Percentiles rank a stretch among this genome's conserved stretches.
These are phyloP conservation scores for Zygotorulaspora sp. DNA, from an alignment of 805 yeast species.

Conservation along the genomic window DNA sequence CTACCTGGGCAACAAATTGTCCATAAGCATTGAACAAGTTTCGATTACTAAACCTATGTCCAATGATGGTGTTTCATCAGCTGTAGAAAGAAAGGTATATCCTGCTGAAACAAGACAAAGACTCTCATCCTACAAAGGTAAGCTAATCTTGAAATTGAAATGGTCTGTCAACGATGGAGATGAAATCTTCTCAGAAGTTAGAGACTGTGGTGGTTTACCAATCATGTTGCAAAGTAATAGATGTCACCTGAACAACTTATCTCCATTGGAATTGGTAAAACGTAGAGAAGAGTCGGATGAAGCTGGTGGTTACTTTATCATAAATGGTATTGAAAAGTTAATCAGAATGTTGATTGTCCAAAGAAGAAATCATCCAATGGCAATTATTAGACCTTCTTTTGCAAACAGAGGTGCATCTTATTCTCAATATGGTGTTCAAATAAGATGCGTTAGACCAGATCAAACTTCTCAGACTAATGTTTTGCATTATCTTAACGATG, in stretches of 20 bases:
- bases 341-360: slow-evolving; percentile 97
- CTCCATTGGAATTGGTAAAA: slow-evolving; percentile 76
- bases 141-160: slow-evolving; percentile 68
- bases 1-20: slow-evolving; percentile 79
- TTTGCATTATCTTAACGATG: slow-evolving; percentile 91
- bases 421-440: slow-evolving; percentile 86
- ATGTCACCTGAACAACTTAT: slow-evolving; percentile 80
- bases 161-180: slow-evolving; percentile 90
- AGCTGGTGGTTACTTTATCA: slow-evolving; percentile 92
- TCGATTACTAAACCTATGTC: slow-evolving; percentile 76
- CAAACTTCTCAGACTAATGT: slow-evolving; percentile 97
- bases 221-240: slow-evolving; percentile 86
- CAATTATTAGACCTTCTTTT: slow-evolving; percentile 90
- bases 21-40: slow-evolving; percentile 82
- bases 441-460: slow-evolving; percentile 91
- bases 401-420: slow-evolving; percentile 90
- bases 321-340: slow-evolving; percentile 94
- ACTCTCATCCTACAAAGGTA: slow-evolving; percentile 74
- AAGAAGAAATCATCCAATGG: slow-evolving; percentile 97
- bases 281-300: slow-evolving; percentile 91
- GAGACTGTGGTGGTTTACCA: slow-evolving; percentile 91
- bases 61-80: slow-evolving; percentile 51
- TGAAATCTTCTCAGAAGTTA: slow-evolving; percentile 61
- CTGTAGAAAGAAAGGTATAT: slow-evolving; percentile 69
- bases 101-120: slow-evolving; percentile 93